These are phyloP conservation scores for Serendipita sp. DNA, from an alignment of 768 basidiomycete genomes.

Conservation along the genomic window DNA sequence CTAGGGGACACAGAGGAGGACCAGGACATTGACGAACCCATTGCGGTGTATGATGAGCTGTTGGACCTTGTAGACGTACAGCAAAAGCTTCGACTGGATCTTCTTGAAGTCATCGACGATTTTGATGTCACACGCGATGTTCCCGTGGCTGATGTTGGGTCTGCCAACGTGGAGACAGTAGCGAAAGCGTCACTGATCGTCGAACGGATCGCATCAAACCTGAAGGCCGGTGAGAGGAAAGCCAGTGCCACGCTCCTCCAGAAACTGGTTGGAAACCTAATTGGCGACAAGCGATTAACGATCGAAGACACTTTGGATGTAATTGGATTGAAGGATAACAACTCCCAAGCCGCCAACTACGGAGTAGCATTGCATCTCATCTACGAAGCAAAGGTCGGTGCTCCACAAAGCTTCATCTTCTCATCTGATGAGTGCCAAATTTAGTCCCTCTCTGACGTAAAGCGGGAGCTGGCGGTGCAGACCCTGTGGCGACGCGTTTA, in stretches of 20 bases:
- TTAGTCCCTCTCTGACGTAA: constrained; percentile 30
- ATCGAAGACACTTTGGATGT: constrained; percentile 74
- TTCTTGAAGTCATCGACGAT: constrained; percentile 38
- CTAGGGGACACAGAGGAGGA: constrained; percentile 31
- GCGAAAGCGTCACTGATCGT: not conserved
- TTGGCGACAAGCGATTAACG: constrained; percentile 59
- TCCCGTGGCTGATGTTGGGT: not conserved
- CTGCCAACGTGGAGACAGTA: not conserved
- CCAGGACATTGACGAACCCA: constrained; percentile 29
- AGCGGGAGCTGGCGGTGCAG: constrained; percentile 46
- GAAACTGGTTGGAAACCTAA: constrained; percentile 44
- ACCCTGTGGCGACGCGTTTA: constrained; percentile 81
- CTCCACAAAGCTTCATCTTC: not conserved
- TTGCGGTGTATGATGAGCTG: constrained; percentile 67
- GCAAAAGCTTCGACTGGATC: constrained; percentile 42
- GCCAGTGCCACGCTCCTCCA: constrained; percentile 35
- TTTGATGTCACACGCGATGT: not conserved
- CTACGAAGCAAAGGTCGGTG: constrained; percentile 34
- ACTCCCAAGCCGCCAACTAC: constrained; percentile 42
- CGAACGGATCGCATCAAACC: not conserved
- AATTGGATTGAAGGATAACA: constrained; percentile 72
- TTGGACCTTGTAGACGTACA: constrained; percentile 83
- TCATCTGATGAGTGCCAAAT: constrained; percentile 40
- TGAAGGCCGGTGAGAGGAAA: constrained; percentile 5
- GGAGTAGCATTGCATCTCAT: constrained; percentile 54